Evolutionary conservation across 805 yeast genomes (phyloP), one percentile per base, ranked within the genome.

Genomic region (Ogataea saltuana): DNA sequence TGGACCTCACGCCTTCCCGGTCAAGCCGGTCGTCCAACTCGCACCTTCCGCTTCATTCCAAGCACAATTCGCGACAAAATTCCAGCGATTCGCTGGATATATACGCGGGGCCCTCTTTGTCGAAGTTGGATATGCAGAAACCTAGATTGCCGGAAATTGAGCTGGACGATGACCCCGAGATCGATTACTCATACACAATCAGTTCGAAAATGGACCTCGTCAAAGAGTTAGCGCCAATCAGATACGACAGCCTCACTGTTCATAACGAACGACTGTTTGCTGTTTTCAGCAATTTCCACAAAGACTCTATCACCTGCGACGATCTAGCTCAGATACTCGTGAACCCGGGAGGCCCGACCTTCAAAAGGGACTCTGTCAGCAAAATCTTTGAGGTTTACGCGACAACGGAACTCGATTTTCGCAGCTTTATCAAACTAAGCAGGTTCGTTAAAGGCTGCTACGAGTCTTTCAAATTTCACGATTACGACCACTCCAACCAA

Each of bases 361-460:
- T 62, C 48, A 44, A 43, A 7, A 18, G 22, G 5, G 49, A 48
- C 15, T 51, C 63, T 4, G 50, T 54, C 6, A 35, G 45, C 21
- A 39, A 36, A n/a, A 37, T 62, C 6, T 34, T 54, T 35, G 22
- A 41, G n/a, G 52, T 58, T 0, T 61, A 60, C 44, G 36, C 48
- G 8, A 30, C 50, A n/a, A 39, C 37, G 8, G 54, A 53, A 20
- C 28, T 60, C 20, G 60, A 60, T 43, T 60, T 58, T 21, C 47
- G 60, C 17, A 50, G 51, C 21, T 64, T 64, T 38, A 50, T 63
- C 16, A 51, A 50, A n/a, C 31, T 63, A 39, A 53, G 60, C 33
- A 44, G 41, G n/a, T 64, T 63, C 39, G 25, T 63, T 16, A 59
- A 62, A 41, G 65, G 65, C 3, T 63, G 66, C 45, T 56, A 48